Evolutionary conservation across 1,139 yeast genomes (phyloP), one percentile per base, ranked within the genome.

Genomic region (Casaregolazyma suthepensis): DNA sequence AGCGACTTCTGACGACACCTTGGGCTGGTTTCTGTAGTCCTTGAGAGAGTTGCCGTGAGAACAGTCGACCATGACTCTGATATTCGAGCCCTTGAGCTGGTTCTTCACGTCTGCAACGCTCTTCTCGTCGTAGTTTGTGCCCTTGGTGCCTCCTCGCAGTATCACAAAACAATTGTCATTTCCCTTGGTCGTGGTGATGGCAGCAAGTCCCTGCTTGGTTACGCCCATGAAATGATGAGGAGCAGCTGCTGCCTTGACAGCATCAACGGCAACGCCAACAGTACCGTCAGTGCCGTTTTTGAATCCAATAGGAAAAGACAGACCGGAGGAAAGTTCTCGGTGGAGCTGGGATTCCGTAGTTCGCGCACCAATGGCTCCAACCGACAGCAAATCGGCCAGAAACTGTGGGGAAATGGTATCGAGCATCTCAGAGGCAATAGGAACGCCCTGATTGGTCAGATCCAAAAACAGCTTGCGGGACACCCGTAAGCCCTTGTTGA

Each of bases 301-400:
- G 85, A 93, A 93, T 53, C 99, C 99, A 57, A 93, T 85, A 56
- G 99, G 99, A 91, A 93, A 93, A 10, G 96, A 87, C 60, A 93
- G 79, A 50, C 98, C 99, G 4, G 97, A 89, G 19, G 98, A 95
- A 65, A 93, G 80, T 74, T 93, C 99, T 73, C 99, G 85, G 76
- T 93, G 99, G 59, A 93, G 81, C 74, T 93, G 99, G 51, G 97
- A 89, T 76, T 93, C 99, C 52, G 99, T 93, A 58, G 99, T 93
- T 77, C 99, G 84, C 53, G 99, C 99, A 67, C 99, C 99, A 74
- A 93, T 89, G 56, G 99, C 99, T 63, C 99, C 99, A 63, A 93
- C 83, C 45, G 96, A 87, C 63, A 93, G 80, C 62, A 90, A 78
- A 71, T 93, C 99, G 29, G 95, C 85, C 63, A 93, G 79, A 78